A percentile compares a stretch with the other conserved stretches of the same genome.
phyloP scores from a whole-genome alignment of 306 rosid species.

The Sicyos baderoa region DNA sequence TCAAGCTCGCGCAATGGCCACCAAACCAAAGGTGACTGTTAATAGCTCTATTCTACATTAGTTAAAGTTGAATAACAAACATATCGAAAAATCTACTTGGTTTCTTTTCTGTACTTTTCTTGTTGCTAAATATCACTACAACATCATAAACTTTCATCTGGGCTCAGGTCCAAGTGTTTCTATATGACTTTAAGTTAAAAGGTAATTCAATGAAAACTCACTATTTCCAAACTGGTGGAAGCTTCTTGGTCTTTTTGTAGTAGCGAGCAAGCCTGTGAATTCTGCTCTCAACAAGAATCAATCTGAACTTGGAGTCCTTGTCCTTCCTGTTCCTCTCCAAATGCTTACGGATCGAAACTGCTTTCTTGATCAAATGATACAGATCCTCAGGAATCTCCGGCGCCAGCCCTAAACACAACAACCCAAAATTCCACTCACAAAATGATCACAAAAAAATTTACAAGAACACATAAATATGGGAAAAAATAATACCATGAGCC shows the following conservation, averaged over 20 bases:
- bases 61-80: neutral
- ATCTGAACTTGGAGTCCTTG: conserved; percentile 24
- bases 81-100: neutral
- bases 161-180: no score
- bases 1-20: no score
- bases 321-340: conserved; percentile 29
- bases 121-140: no score
- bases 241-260: conserved; percentile 26
- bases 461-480: neutral
- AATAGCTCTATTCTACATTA: no score
- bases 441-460: neutral
- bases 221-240: conserved; percentile 28
- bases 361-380: conserved; percentile 24
- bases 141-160: no score
- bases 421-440: neutral
- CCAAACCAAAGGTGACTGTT: no score
- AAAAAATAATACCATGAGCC: conserved; percentile 49
- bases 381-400: conserved; percentile 29
- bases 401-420: conserved; percentile 13
- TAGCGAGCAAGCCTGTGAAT: conserved; percentile 26
- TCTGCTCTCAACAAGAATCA: conserved; percentile 25
- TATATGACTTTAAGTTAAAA: no score
- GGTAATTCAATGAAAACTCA: neutral
- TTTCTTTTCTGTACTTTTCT: neutral
- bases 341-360: conserved; percentile 25